Evolutionary conservation across 345 rosid genomes (phyloP), one percentile per base, ranked within the genome.

Genomic region (Aurinia saxatilis): DNA sequence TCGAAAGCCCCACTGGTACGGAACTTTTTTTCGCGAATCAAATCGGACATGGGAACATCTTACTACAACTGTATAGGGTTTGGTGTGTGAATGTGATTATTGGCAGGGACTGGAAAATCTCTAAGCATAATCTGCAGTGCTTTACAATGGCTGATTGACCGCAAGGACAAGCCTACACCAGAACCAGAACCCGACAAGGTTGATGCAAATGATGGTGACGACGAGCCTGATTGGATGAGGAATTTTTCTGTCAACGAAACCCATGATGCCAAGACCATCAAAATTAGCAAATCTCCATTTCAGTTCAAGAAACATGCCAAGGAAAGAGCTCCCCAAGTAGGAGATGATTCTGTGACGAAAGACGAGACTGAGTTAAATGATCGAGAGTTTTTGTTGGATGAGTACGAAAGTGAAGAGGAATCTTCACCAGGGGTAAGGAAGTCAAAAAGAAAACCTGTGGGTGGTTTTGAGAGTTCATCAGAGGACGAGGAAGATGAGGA

Each of bases 31-130:
- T 7, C 42, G 6, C 6, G 27, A 23, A 5, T 23, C 27, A 23
- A 23, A 23, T 23, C 27, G 27, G 27, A 23, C 27, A 23, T 23
- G n/a, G 25, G 25, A 21, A 21, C 25, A 1, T 2, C 4, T 21
- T 4, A 21, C 25, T 21, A 21, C 2, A 21, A 21, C 25, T 21
- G 25, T 21, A 23, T n/a, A n/a, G 53, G 4, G 19, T 5, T 42
- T 3, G 10, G 39, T 45, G 45, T 5, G 30, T 50, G 19, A 18
- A 10, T 13, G 31, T 50, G 2, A 31, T 48, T 45, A 1, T 71
- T n/a, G n/a, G n/a, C 57, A 88, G 98, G 98, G 50, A 92, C 98
- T 27, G 98, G 96, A 2, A 89, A 92, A 79, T 89, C 96, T 17
- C 78, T 87, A 5, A 86, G 95, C 76, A 84, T 92, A 13, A 92